These are phyloP conservation scores for Trichoderma hamatum DNA, from an alignment of 2,329 filamentous ascomycete species.

Conservation along the genomic window DNA sequence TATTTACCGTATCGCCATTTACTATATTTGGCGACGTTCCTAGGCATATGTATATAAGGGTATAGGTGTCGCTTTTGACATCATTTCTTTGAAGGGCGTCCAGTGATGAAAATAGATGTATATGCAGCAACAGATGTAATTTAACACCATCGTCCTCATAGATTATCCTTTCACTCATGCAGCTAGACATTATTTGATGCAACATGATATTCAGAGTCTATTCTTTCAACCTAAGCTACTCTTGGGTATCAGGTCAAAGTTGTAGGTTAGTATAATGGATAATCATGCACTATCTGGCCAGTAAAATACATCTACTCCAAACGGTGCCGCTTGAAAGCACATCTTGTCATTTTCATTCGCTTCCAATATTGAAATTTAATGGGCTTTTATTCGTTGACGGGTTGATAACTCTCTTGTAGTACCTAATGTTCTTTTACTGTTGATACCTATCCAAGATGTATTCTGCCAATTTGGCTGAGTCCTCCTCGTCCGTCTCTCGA, in stretches of 20 bases:
- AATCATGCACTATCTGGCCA: background rate
- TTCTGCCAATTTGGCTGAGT: background rate
- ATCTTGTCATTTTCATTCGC: background rate
- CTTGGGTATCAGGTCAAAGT: background rate
- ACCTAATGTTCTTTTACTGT: background rate
- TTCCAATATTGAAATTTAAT: background rate
- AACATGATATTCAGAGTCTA: background rate
- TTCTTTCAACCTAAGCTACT: background rate
- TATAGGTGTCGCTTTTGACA: background rate
- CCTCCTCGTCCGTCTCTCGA: background rate
- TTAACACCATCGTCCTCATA: background rate
- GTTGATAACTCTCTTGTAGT: background rate
- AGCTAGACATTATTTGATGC: background rate
- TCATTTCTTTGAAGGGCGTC: background rate
- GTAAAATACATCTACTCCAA: background rate
- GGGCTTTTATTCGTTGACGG: background rate
- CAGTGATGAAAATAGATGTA: background rate
- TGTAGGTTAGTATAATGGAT: background rate
- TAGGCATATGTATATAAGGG: background rate
- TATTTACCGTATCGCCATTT: background rate
- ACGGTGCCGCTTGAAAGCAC: background rate
- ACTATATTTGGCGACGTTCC: background rate
- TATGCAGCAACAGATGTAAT: background rate
- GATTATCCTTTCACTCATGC: background rate
- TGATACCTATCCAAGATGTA: background rate